These are phyloP conservation scores for Arctostaphylos glauca DNA, from an alignment of 148 eudicot species.

Conservation along the genomic window DNA sequence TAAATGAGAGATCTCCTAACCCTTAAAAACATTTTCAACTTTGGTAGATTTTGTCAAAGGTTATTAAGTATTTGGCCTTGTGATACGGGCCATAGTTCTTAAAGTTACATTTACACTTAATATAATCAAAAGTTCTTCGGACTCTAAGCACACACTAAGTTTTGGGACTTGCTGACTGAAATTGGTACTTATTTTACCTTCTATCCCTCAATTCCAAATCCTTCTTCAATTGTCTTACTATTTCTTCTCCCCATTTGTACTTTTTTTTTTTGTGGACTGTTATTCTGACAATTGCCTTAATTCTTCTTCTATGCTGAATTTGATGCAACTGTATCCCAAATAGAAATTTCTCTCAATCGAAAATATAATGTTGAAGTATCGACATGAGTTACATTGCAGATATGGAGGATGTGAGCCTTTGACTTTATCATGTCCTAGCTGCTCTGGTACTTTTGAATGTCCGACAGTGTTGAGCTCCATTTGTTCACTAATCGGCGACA, in stretches of 20 bases:
- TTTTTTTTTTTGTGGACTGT: not conserved
- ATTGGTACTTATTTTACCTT: not conserved
- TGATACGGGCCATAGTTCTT: not conserved
- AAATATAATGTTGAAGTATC: not conserved
- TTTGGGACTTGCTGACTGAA: not conserved
- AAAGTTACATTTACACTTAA: not conserved
- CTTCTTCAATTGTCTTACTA: not conserved
- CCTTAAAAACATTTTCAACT: not conserved
- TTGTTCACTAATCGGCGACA: constrained; percentile 39
- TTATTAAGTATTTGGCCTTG: not conserved
- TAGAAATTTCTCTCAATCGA: constrained; percentile 3
- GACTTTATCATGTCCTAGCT: constrained; percentile 72
- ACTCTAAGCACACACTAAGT: not conserved
- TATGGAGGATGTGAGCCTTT: constrained; percentile 84
- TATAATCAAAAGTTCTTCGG: not conserved
- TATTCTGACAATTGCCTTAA: not conserved
- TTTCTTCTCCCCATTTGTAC: not conserved
- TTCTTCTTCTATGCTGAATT: not conserved
- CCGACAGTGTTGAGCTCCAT: constrained; percentile 67
- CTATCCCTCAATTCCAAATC: not conserved
- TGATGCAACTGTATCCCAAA: not conserved
- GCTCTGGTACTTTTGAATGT: constrained; percentile 71
- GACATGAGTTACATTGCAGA: constrained; percentile 42
- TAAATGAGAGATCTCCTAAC: not conserved
- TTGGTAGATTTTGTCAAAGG: not conserved